Base-by-base conservation (phyloP, 1,139 yeast genomes). In the Scheffersomyces titani region DNA sequence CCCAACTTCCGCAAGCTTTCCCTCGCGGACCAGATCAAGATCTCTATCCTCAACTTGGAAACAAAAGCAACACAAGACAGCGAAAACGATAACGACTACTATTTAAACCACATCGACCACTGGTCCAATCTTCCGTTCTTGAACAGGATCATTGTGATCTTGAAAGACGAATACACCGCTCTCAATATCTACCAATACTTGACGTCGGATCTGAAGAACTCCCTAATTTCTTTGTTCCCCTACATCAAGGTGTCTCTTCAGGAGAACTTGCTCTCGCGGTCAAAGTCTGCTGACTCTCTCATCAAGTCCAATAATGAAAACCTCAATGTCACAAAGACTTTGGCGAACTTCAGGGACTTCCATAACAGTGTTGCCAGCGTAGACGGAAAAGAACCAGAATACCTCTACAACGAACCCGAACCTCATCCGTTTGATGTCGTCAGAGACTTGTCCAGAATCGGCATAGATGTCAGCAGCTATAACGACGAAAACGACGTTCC, bases 91-190 rank as follows among this genome's bases (percentile, higher is more conserved):
- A 69, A 68, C 44, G 75, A 71, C 49, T 69, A 69, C 56, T 70
- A 59, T 51, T 55, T 74, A 40, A 67, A 70, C 50, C 64, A 72
- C 49, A 75, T 82, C 45, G 68, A 71, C 50, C 72, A 78, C 58
- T 82, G 85, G 85, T 74, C 82, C 11, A 78, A 74, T 53, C 64
- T 82, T 47, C 77, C 84, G 11, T 78, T 77, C 55, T 68, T 81
- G 54, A 71, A 68, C 52, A 66, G 86, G 44, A 69, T 79, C 16
- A 77, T 82, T 20, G 70, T 81, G 44, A 77, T 80, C 5, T 67
- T 81, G 58, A 67, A 69, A 56, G 69, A 71, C 20, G 80, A 74
- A 48, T 54, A 54, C 0, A 65, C 70, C 2, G 82, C 85, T 0
- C 36, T 54, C 13, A 57, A 62, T 11, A 68, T 77, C 2, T 70